phyloP scores from a whole-genome alignment of 148 eudicot species.

The Spergularia bocconei region DNA sequence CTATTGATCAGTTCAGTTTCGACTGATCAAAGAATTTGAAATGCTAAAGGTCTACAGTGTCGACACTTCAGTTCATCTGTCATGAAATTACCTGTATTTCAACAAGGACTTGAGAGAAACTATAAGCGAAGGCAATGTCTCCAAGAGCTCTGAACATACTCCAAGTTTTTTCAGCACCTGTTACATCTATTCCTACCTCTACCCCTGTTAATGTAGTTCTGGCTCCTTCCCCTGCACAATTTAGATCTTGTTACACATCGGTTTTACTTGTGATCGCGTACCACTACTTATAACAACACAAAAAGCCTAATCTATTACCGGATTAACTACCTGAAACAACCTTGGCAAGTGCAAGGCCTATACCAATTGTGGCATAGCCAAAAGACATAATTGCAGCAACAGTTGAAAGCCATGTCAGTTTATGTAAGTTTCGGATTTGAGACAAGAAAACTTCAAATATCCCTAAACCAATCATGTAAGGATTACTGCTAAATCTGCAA shows the following conservation, averaged over 20 bases:
- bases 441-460: constrained; percentile 58
- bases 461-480: constrained; percentile 66
- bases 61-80: background rate
- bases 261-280: background rate
- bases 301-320: background rate
- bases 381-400: constrained; percentile 81
- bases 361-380: constrained; percentile 62
- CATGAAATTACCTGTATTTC: constrained; percentile 54
- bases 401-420: constrained; percentile 57
- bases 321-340: constrained; percentile 45
- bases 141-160: constrained; percentile 61
- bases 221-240: constrained; percentile 42
- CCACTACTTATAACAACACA: background rate
- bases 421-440: constrained; percentile 63
- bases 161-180: constrained; percentile 60
- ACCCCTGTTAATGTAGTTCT: constrained; percentile 54
- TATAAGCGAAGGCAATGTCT: constrained; percentile 68
- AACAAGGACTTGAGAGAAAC: constrained; percentile 53
- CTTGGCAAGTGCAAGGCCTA: constrained; percentile 61
- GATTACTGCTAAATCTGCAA: constrained; percentile 48
- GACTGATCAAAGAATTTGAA: no score
- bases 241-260: background rate
- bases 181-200: constrained; percentile 43
- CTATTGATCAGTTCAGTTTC: no score
- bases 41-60: background rate